These are phyloP conservation scores for Musa balbisiana DNA, from an alignment of 202 grass and related monocot genomes.

Conservation along the genomic window DNA sequence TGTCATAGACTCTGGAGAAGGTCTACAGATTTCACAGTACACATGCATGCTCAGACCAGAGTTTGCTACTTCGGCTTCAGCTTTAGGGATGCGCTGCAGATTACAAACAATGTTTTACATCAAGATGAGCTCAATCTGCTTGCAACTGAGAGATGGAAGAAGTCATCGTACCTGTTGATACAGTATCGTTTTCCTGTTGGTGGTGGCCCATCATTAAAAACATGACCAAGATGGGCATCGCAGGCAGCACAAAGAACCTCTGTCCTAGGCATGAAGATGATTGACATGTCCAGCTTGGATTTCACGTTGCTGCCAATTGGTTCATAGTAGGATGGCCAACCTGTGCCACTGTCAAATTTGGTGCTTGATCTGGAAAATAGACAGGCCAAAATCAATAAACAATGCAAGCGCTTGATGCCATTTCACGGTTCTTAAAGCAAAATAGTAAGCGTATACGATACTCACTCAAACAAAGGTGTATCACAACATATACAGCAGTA, in stretches of 20 bases:
- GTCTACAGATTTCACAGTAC: no score
- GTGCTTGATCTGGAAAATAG: conserved; percentile 54
- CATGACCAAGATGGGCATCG: conserved; percentile 78
- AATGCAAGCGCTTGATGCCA: neutral
- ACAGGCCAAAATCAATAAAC: conserved; percentile 9
- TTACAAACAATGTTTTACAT: neutral
- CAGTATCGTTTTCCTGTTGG: conserved; percentile 74
- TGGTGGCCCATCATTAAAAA: conserved; percentile 65
- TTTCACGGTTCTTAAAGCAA: neutral
- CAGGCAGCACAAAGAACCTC: conserved; percentile 65
- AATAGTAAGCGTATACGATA: neutral
- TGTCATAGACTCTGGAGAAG: no score
- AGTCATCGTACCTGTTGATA: conserved; percentile 56
- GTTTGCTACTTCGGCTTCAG: conserved; percentile 37
- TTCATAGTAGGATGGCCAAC: conserved; percentile 81
- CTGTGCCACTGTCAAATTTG: conserved; percentile 86
- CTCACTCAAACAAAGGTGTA: conserved; percentile 82
- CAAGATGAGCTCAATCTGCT: neutral
- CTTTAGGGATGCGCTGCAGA: conserved; percentile 49
- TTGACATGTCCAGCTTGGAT: conserved; percentile 69
- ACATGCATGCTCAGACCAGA: no score
- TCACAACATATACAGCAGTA: conserved; percentile 75
- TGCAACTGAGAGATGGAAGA: neutral
- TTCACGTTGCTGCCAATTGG: conserved; percentile 63
- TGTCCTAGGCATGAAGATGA: conserved; percentile 78